Evolutionary conservation across 345 rosid genomes (phyloP).

Genomic region (Brassica carinata): DNA sequence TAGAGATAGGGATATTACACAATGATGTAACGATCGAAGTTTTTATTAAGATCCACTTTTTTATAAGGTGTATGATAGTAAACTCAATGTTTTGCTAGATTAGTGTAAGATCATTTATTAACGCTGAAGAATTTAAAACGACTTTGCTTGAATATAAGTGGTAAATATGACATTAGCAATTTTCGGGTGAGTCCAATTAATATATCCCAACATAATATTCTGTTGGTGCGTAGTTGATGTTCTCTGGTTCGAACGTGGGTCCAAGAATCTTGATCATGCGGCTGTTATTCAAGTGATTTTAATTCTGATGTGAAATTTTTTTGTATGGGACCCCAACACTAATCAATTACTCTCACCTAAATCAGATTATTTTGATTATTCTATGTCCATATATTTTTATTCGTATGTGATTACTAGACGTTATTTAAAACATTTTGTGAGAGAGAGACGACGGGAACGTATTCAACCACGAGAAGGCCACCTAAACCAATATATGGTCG

Average conservation of each 20-base stretch:
- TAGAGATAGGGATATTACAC: not conserved
- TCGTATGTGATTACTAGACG: conserved; percentile 10
- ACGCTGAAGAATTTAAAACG: conserved; percentile 7
- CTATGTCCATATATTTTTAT: conserved; percentile 11
- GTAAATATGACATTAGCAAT: conserved; percentile 19
- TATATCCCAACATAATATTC: conserved; percentile 35
- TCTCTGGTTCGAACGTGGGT: conserved; percentile 34
- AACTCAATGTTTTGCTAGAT: not conserved
- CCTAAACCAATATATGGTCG: conserved; percentile 27
- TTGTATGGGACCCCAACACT: conserved; percentile 11
- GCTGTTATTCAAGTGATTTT: conserved; percentile 25
- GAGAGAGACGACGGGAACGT: conserved; percentile 32
- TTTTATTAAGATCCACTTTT: not conserved
- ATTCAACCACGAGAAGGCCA: not conserved
- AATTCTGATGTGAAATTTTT: conserved; percentile 24
- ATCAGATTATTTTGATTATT: conserved; percentile 18
- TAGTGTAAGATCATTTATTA: conserved; percentile 2
- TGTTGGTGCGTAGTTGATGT: conserved; percentile 36
- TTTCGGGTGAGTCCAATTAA: conserved; percentile 31
- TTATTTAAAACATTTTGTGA: conserved; percentile 19
- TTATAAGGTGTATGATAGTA: not conserved
- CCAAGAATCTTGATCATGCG: conserved; percentile 34
- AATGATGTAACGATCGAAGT: not conserved
- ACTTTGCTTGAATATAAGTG: conserved; percentile 16
- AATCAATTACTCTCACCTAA: conserved; percentile 25